Evolutionary conservation across 2,329 filamentous ascomycete species (phyloP).

Genomic region (Chrysoporthe deuterocubensis): DNA sequence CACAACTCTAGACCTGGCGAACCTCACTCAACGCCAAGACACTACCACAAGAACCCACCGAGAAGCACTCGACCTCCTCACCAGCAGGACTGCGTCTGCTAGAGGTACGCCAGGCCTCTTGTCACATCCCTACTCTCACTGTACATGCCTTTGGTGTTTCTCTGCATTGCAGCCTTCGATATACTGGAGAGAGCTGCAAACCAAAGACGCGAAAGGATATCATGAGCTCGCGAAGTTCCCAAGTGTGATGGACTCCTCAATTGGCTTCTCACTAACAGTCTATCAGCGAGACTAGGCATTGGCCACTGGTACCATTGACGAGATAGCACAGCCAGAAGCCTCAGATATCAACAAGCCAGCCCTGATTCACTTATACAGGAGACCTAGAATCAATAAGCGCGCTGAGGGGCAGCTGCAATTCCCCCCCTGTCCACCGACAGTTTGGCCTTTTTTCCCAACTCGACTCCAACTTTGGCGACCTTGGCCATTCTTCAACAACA

Average conservation of each 20-base stretch:
- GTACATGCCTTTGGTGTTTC: background rate
- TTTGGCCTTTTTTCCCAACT: background rate
- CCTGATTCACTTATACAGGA: background rate
- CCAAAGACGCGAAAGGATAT: background rate
- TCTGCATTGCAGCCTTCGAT: background rate
- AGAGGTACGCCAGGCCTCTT: slow-evolving; percentile 3
- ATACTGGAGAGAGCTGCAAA: background rate
- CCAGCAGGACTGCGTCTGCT: background rate
- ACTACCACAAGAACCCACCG: background rate
- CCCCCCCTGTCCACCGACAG: background rate
- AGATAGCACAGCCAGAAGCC: background rate
- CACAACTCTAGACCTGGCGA: background rate
- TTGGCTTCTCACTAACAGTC: background rate
- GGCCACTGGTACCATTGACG: background rate
- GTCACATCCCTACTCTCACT: background rate
- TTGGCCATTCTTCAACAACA: background rate
- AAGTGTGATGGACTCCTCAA: background rate
- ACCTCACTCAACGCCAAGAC: background rate
- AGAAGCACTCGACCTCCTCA: background rate
- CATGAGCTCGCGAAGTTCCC: background rate
- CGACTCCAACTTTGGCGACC: background rate
- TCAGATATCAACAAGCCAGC: background rate
- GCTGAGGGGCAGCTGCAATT: background rate
- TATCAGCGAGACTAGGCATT: background rate
- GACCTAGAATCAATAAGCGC: background rate